Base-by-base conservation (phyloP, 148 eudicot genomes). In the Camellia sinensis region DNA sequence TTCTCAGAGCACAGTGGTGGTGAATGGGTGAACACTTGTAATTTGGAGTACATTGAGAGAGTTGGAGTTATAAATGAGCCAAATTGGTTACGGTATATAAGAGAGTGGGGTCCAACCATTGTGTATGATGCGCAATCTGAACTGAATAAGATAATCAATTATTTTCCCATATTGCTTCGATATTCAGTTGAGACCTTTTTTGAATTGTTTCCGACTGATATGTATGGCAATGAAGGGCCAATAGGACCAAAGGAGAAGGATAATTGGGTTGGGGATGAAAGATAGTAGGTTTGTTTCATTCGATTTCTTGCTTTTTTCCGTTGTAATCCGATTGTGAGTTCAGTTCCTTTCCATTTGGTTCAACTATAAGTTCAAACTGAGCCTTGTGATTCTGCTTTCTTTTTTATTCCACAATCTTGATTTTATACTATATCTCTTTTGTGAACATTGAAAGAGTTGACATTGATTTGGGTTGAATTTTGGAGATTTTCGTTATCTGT, bases 231-330 rank as follows among this genome's bases (percentile, higher is more conserved):
- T 85, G 97, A 87, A 85, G 95, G 99, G 73, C 99, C 99, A 15
- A 95, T 98, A 0, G 99, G 99, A 70, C 99, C 99, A 14, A 93
- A 95, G 86, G 99, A 93, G 89, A 95, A 95, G 90, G 88, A 95
- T 73, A 95, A 93, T 59, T 95, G 99, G 99, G 76, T 84, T 7
- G 98, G 97, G 41, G 98, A 95, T 83, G 98, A 95, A 72, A 83
- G 97, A 81, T 92, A 89, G 15, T 89, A 76, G 77, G 61, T 54
- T 12, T 67, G 13, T 12, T 75, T 69, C 37, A 29, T 29, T 29
- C 37, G 1, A 29, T 18, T 11, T 11, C 18, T 21, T 5, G 0
- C 45, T 48, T 4, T 69, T 17, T 69, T 29, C 37, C 12, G 53
- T 21, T 69, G 52, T 68, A 15, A 0, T 48, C 52, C 52, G 0